Conservation (phyloP, 1,284 basidiomycete genomes). For the Sutorius eximius region DNA sequence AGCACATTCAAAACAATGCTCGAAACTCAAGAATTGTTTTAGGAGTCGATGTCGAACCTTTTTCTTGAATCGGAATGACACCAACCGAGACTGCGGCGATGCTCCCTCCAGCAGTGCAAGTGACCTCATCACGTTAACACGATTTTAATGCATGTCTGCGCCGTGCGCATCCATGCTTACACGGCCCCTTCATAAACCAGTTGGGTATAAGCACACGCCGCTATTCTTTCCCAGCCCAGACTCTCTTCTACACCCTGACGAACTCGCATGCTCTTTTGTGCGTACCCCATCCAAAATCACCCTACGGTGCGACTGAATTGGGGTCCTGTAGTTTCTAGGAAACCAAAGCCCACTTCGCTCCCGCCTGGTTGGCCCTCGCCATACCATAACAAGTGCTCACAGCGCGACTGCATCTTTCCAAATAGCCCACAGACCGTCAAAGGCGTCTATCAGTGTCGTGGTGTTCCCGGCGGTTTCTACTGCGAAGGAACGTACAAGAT, state of each 20-base stretch:
- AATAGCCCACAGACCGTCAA: slow-evolving; percentile 40
- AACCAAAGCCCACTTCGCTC: slow-evolving; percentile 28
- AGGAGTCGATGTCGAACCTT: background rate
- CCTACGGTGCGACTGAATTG: background rate
- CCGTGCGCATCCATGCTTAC: slow-evolving; percentile 15
- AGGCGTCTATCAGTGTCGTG: slow-evolving; percentile 37
- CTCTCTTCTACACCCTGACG: slow-evolving; percentile 14
- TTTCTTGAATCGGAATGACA: slow-evolving; percentile 7
- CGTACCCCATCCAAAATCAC: slow-evolving; percentile 7
- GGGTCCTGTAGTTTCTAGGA: slow-evolving; percentile 24
- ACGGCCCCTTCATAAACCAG: slow-evolving; percentile 29
- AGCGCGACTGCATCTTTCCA: slow-evolving; percentile 33
- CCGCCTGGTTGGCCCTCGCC: slow-evolving; percentile 40
- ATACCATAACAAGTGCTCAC: slow-evolving; percentile 42
- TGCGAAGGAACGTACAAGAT: slow-evolving; percentile 40
- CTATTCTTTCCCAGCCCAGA: slow-evolving; percentile 1
- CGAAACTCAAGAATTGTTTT: background rate
- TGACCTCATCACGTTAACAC: slow-evolving; percentile 35
- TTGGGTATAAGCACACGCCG: slow-evolving; percentile 10
- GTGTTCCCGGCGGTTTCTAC: slow-evolving; percentile 34
- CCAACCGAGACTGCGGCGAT: slow-evolving; percentile 25
- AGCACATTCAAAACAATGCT: slow-evolving; percentile 5
- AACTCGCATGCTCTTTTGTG: slow-evolving; percentile 34
- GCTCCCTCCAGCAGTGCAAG: slow-evolving; percentile 16
- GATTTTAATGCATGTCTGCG: slow-evolving; percentile 33